Base-by-base conservation (phyloP, 352 stramenopile genomes). In the Phytophthora lateralis region DNA sequence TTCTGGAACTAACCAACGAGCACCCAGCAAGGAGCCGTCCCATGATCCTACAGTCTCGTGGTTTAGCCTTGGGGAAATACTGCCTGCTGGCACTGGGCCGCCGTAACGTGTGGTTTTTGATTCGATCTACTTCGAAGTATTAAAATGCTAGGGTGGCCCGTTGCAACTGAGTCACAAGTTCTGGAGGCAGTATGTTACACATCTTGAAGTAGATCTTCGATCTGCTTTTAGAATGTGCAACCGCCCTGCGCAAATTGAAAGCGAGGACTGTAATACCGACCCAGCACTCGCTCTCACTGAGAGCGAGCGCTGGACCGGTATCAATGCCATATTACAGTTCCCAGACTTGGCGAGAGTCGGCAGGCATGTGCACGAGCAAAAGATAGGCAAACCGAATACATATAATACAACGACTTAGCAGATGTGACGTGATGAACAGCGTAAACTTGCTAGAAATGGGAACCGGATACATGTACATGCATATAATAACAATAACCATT, bases 121-220 rank as follows among this genome's bases (percentile, higher is more conserved):
- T 24, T 24, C 21, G 21, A 24, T 1, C 21, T 3, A 24, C n/a
- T n/a, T n/a, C n/a, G n/a, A n/a, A n/a, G n/a, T n/a, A n/a, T 24
- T 24, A 24, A 50, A 11, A 39, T 30, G 4, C 26, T 30, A 1
- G 21, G 3, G 21, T 24, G 26, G 26, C 26, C 26, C 26, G 26
- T 30, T 56, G 34, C 15, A 35, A 15, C 30, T 63, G 55, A 50
- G 55, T 37, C 45, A 57, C 21, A 52, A 20, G 14, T 52, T 57
- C 17, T 52, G 56, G 29, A 45, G 39, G 14, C 20, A 38, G 53
- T 34, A 52, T 14, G 15, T 21, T 47, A 35, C 47, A 58, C 47
- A 59, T 62, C 55, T 48, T 55, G 24, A 27, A 55, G 38, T 34
- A 18, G 27, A 62, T 62, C 55, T 42, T 17, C 4, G 34, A 55